Evolutionary conservation across 2,329 filamentous ascomycete species (phyloP).

Genomic region (Colletotrichum plurivorum): DNA sequence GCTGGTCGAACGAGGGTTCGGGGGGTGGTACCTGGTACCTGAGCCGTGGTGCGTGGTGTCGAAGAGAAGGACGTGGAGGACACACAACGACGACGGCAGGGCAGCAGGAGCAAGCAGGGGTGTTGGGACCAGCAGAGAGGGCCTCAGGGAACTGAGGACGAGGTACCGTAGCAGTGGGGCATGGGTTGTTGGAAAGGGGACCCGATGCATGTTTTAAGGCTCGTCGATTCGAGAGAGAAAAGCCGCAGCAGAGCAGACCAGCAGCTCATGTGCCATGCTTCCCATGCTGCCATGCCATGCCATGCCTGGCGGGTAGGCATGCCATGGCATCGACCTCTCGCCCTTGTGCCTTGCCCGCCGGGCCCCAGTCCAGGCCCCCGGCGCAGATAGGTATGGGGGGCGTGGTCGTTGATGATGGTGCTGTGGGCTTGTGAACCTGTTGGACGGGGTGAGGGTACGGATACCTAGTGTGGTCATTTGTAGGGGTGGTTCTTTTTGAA

Average conservation of each 20-base stretch:
- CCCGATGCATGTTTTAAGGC: slow-evolving; percentile 50
- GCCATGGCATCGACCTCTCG: slow-evolving; percentile 31
- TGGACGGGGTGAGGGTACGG: no score
- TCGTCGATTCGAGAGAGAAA: slow-evolving; percentile 52
- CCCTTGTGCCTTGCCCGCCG: not conserved
- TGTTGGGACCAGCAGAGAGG: no score
- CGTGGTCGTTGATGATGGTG: no score
- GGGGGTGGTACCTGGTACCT: slow-evolving; percentile 55
- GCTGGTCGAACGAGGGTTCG: slow-evolving; percentile 37
- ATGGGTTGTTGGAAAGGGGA: slow-evolving; percentile 46
- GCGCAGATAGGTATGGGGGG: not conserved
- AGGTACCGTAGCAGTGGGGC: slow-evolving; percentile 49
- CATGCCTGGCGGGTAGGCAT: slow-evolving; percentile 23
- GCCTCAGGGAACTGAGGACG: slow-evolving; percentile 19
- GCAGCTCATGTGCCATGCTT: slow-evolving; percentile 50
- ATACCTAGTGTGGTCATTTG: not conserved
- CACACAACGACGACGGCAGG: no score
- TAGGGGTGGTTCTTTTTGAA: not conserved
- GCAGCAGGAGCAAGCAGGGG: no score
- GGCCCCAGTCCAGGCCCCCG: slow-evolving; percentile 19
- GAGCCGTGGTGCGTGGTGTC: slow-evolving; percentile 50
- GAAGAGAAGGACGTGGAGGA: slow-evolving; percentile 1
- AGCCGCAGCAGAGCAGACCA: slow-evolving; percentile 50
- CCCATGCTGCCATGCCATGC: slow-evolving; percentile 47
- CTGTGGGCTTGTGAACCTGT: no score